A percentile compares a stretch with the other conserved stretches of the same genome.
phyloP scores from a whole-genome alignment of 2,329 filamentous ascomycete genomes.

The Colletotrichum sp. region DNA sequence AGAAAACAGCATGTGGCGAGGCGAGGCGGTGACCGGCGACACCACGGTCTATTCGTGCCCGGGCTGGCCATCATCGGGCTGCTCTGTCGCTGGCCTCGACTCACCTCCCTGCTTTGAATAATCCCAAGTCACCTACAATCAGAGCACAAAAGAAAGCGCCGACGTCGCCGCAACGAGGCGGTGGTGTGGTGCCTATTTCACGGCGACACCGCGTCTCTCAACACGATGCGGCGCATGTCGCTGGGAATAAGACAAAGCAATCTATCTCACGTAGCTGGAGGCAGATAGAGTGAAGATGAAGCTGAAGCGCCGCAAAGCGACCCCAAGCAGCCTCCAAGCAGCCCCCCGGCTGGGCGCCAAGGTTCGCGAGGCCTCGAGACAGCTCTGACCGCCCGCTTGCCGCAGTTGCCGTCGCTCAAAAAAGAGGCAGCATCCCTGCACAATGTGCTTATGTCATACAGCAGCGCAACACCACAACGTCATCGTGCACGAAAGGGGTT shows the following conservation, averaged over 20 bases:
- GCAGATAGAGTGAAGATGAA: background rate
- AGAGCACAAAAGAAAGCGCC: background rate
- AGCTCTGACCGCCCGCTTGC: background rate
- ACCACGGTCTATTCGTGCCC: background rate
- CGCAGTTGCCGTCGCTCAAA: background rate
- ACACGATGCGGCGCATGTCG: background rate
- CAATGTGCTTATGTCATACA: conserved; percentile 2
- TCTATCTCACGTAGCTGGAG: background rate
- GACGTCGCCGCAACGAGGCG: background rate
- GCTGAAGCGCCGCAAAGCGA: background rate
- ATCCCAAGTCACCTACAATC: background rate
- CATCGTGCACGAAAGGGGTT: background rate
- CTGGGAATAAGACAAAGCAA: background rate
- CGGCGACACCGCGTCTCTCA: background rate
- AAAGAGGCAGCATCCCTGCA: background rate
- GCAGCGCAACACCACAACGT: background rate
- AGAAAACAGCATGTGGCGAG: background rate
- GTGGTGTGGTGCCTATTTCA: background rate
- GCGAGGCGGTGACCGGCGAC: background rate
- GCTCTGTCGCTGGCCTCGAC: background rate
- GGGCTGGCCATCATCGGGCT: background rate
- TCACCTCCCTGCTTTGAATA: background rate
- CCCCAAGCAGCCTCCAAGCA: background rate
- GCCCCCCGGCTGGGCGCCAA: background rate
- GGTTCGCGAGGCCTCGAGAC: background rate